A percentile compares a stretch with the other conserved stretches of the same genome.
Conservation (phyloP, 306 rosid genomes). For the Senna tora region DNA sequence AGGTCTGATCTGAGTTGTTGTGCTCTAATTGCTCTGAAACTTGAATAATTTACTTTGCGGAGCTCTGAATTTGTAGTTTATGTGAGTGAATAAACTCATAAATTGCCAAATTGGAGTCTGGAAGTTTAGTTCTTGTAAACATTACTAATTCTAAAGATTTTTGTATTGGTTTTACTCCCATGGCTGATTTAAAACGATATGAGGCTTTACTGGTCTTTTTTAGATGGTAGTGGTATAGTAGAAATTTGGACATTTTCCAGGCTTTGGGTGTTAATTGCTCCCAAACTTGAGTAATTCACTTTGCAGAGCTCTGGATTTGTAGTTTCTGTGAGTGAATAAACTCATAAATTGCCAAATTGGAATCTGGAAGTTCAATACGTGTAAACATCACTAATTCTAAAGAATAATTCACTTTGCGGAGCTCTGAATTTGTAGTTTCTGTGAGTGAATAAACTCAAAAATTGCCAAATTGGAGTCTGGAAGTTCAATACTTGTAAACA, state of each 20-base stretch:
- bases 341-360: no score
- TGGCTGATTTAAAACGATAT: neutral
- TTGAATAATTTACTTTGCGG: neutral
- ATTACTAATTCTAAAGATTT: slow-evolving; percentile 9
- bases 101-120: neutral
- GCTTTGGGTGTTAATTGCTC: neutral
- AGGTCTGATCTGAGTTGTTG: neutral
- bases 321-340: no score
- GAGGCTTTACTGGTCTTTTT: neutral
- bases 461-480: neutral
- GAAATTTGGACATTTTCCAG: neutral
- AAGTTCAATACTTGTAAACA: neutral
- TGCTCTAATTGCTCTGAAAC: neutral
- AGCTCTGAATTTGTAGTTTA: neutral
- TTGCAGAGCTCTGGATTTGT: neutral
- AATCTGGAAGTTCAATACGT: no score
- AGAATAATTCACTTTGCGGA: neutral
- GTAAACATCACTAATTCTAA: no score
- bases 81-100: no score
- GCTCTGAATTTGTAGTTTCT: neutral
- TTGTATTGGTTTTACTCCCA: neutral
- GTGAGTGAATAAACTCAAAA: no score
- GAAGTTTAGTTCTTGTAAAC: neutral
- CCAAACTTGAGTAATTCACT: no score
- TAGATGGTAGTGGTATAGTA: neutral